Evolutionary conservation across 2,329 filamentous ascomycete species (phyloP), one percentile per base, ranked within the genome.

Genomic region (Metarhizium album): DNA sequence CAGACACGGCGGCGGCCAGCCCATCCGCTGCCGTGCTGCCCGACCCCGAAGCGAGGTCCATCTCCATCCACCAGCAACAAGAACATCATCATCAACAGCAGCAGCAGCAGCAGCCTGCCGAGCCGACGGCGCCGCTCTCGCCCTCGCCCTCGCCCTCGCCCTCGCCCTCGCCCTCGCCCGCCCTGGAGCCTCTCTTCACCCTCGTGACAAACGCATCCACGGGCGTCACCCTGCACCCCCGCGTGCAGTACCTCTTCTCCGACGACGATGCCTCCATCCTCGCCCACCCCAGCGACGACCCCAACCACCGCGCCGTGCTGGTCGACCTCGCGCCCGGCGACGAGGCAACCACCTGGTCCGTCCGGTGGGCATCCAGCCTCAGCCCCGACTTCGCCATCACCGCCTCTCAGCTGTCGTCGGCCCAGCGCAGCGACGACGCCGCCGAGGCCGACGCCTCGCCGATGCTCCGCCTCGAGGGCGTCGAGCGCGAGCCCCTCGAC

Each of bases 191-290:
- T 2, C 85, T 95, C 72, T 96, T 95, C 72, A 86, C 88, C 1
- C 74, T 96, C 42, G 75, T 97, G 56, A 82, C 87, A 62, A 90
- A 95, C 66, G 70, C 77, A 11, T 78, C 80, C n/a, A 83, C 80
- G 8, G 78, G 81, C 59, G 80, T 87, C 45, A 86, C 88, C 54
- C 77, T 88, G 60, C 90, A 97, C 64, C 93, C 91, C 1, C 82
- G 80, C 49, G 82, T 95, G 1, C 89, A 91, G 70, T 97, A 97
- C 70, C 79, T 97, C 62, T 97, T 98, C 71, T 80, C 81, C 59
- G 90, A 97, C 67, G 93, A 97, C 67, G 90, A 96, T 62, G 79
- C 83, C 2, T 86, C 90, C 45, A 72, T 86, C 43, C 73, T 95
- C 37, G 86, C 86, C 1, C 33, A 49, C 22, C 76, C 81, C 37